Evolutionary conservation across 2,329 filamentous ascomycete species (phyloP), one percentile per base, ranked within the genome.

Genomic region (Cercospora sesami): DNA sequence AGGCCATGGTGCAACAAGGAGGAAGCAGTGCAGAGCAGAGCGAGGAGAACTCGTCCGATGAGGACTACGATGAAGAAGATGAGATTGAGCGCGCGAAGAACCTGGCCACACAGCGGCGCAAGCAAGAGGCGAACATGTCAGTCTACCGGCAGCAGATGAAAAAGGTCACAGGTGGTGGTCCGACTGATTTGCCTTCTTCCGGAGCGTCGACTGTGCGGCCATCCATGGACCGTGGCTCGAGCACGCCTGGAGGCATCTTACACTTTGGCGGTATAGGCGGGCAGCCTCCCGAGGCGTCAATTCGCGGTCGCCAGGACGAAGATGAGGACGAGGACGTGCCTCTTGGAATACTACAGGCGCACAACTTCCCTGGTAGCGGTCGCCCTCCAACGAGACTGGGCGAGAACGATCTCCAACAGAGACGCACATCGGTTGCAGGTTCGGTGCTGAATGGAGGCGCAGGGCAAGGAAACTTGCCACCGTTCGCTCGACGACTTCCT

Each of bases 101-200:
- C 76, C 85, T 90, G 58, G 88, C 90, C 18, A 91, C 89, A 77
- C 92, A 95, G 78, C 86, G 93, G 71, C 87, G 89, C 75, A 95
- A 94, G 83, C 93, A 97, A 78, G 92, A 96, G 79, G 93, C 93
- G 12, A 92, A 95, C 78, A 90, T 97, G 83, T 86, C 92, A 1
- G 90, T 96, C 1, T 96, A 96, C 79, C 88, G 93, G 67, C 93
- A 97, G 78, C 91, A 95, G 80, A 97, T 96, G 93, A 96, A 94
- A 91, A 96, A 96, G 80, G 91, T 95, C 31, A 96, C 93, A 0
- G 93, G 93, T 59, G 92, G 94, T 73, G 81, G 88, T 23, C 79
- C 84, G 4, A 79, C 84, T 10, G 80, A 82, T 51, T 73, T 80
- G 12, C 78, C 84, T 3, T 73, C 72, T 30, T 68, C 71, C 14